Conservation (phyloP, 495 filamentous ascomycete species). For the Neurospora sp. region DNA sequence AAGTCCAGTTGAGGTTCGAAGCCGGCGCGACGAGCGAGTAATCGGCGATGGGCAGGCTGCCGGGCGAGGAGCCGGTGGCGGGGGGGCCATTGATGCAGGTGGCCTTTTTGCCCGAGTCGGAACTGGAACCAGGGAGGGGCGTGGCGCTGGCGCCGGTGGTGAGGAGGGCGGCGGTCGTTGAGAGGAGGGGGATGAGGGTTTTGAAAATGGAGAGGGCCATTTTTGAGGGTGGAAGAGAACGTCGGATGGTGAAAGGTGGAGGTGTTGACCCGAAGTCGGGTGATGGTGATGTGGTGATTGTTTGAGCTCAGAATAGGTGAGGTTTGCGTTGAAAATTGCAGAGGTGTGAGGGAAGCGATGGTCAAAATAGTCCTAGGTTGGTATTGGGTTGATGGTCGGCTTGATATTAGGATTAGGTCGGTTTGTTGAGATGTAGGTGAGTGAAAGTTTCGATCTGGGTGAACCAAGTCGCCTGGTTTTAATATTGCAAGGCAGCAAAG, state of each 20-base stretch:
- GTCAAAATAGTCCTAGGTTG: background rate
- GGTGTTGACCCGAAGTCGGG: background rate
- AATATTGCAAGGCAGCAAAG: background rate
- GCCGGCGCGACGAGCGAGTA: constrained; percentile 13
- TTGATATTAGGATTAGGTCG: background rate
- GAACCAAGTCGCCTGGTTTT: background rate
- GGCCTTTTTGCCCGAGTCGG: background rate
- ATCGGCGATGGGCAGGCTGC: constrained; percentile 9
- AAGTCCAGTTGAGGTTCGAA: constrained; percentile 3
- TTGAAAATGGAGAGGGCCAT: background rate
- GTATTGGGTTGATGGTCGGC: background rate
- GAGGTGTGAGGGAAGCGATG: background rate
- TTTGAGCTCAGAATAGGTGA: background rate
- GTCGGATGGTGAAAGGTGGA: background rate
- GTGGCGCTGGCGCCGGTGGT: background rate
- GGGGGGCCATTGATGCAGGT: constrained; percentile 13
- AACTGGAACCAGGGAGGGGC: background rate
- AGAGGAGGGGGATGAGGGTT: background rate
- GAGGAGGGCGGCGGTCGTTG: background rate
- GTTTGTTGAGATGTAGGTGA: background rate
- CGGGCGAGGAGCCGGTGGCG: constrained; percentile 4
- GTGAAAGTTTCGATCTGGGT: background rate
- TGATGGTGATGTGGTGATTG: background rate
- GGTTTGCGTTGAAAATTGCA: background rate
- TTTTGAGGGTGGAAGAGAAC: background rate